Evolutionary conservation across 495 filamentous ascomycete genomes (phyloP).

Genomic region (Umbilicaria muhlenbergii): DNA sequence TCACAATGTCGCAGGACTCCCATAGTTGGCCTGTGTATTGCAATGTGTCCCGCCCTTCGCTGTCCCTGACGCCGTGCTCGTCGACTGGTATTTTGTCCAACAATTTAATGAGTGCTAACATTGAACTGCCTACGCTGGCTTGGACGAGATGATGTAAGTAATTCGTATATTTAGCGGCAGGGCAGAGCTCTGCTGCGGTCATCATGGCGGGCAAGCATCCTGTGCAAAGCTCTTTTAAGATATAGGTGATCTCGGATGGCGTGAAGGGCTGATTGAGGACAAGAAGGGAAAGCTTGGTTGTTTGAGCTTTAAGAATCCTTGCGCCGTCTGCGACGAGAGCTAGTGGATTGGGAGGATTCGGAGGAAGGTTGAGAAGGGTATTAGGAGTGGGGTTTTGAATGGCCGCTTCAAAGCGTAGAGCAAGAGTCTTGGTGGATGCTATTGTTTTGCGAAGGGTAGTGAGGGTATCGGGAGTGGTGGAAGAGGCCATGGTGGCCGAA

Average conservation of each 20-base stretch:
- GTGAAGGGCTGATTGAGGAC: constrained; percentile 76
- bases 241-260: constrained; percentile 48
- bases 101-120: constrained; percentile 26
- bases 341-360: constrained; percentile 33
- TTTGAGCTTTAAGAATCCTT: constrained; percentile 57
- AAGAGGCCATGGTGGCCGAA: not conserved
- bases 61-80: constrained; percentile 14
- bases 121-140: constrained; percentile 16
- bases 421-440: not conserved
- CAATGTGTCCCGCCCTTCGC: constrained; percentile 12
- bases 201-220: constrained; percentile 56
- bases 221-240: constrained; percentile 48
- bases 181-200: constrained; percentile 48
- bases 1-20: constrained; percentile 56
- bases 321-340: constrained; percentile 49
- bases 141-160: constrained; percentile 38
- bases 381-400: constrained; percentile 19
- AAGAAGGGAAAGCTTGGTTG: constrained; percentile 73
- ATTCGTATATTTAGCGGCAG: constrained; percentile 37
- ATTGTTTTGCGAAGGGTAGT: not conserved
- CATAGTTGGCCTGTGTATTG: constrained; percentile 30
- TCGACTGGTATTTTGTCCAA: constrained; percentile 13
- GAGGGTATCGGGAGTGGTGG: not conserved
- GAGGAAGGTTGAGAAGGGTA: constrained; percentile 9
- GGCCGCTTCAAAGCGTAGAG: constrained; percentile 4